Base-by-base conservation (phyloP, 2,329 filamentous ascomycete genomes). In the Thermoascus crustaceus region DNA sequence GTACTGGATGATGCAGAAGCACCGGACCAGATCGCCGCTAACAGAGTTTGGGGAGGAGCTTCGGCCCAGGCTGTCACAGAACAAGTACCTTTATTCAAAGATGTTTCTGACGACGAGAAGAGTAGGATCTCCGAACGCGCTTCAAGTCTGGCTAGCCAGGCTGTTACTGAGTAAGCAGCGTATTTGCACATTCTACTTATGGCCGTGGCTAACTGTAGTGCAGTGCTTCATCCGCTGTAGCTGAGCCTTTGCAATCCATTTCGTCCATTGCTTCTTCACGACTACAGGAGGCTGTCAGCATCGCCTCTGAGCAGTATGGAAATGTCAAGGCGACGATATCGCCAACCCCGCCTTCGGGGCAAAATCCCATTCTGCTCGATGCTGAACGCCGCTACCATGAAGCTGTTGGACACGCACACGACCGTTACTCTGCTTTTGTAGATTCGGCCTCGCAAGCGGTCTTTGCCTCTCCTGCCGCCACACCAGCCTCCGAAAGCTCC, bases 321-420 rank as follows among this genome's bases (percentile, higher is more conserved):
- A 75, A 67, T 35, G 78, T 78, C n/a, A 78, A 80, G 57, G 69
- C 76, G 35, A 79, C 77, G 18, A 66, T 82, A 25, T 75, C 79
- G 13, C 70, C 77, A 9, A 73, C 79, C 25, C 73, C 79, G 2
- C 78, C 80, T 1, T 64, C 66, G 18, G 65, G 69, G 55, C 44
- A 76, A 61, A 44, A 76, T 48, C 57, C 68, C 53, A 57, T 72
- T 58, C 41, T 80, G 64, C 58, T 80, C 62, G 67, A 73, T 69
- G 62, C 75, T 65, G 54, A 76, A 68, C 54, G 79, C 70, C 65
- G 81, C 38, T 89, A 89, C 58, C 88, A 86, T 48, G 81, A 85
- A 44, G 84, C 80, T 7, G 60, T 91, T 16, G 85, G 85, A 18
- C 59, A 85, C 29, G 85, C 86, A 1, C 82, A 93, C 50, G 84